Evolutionary conservation across 139 green algal genomes (phyloP), one percentile per base, ranked within the genome.

Genomic region (Coelastrella sp.): DNA sequence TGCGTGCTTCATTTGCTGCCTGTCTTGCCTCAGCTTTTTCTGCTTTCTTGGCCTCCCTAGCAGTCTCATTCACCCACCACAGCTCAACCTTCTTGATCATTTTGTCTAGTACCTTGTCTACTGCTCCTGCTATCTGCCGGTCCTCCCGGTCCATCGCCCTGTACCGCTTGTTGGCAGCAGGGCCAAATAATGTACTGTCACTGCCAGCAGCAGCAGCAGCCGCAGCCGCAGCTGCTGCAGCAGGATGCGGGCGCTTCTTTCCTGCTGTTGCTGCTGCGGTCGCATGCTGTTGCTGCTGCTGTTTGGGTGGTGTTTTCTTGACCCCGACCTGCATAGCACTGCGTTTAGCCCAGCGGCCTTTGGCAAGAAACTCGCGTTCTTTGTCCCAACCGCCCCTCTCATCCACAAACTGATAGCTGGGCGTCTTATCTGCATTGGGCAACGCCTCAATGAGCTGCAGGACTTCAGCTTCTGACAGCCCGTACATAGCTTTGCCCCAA

Each of bases 401-500:
- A 22, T 90, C 65, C 19, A 92, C 89, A 87, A 90, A 90, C 27
- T 81, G 22, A 57, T 93, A 93, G 9, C 59, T 79, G 9, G 20
- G 75, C 27, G 65, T 86, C 10, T 17, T 59, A 19, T 95, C 91
- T 4, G 92, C 91, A 49, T 92, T 92, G 0, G 92, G 92, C 25
- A 96, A 91, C 7, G 84, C 94, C 91, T 97, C 94, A 0, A 97
- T 63, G 8, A 95, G 91, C 92, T 96, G 92, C 25, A 97, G 89
- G 56, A 96, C 94, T 0, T 35, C 61, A 6, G 89, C 24, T 73
- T 97, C 94, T 6, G 90, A 85, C 24, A 97, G 76, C 8, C 95
- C 95, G 92, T 95, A 97, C n/a, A 91, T 89, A 78, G 93, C 93
- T 74, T 87, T 61, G 57, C 94, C 95, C 95, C 95, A 97, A 8